Evolutionary conservation across 1,284 basidiomycete genomes (phyloP), one percentile per base, ranked within the genome.

Genomic region (Wallemia hederae): DNA sequence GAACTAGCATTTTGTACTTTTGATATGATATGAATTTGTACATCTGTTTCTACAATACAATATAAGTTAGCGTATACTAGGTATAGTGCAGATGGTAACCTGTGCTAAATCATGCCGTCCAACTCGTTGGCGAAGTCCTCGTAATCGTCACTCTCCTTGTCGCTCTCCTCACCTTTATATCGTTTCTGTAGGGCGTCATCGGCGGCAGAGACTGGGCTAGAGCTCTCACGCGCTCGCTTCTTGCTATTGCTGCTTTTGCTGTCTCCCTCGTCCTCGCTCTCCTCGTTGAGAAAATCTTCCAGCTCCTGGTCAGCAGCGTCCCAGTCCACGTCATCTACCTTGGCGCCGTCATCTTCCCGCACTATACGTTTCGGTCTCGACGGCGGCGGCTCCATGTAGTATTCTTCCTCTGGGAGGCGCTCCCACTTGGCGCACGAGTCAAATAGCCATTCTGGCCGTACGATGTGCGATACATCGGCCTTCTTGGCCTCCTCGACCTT

Each of bases 401-500:
- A 89, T 22, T 74, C 74, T 0, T 70, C 73, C 71, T 90, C 88
- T 64, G 81, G 78, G 67, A 81, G 80, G 62, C 78, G 77, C 59
- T 71, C 70, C 90, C 90, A 97, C 29, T 81, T 72, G 19, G 83
- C 81, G 60, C 91, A 75, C 14, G 82, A 85, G 67, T 90, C 83
- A 59, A 80, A 81, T 66, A 96, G 83, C 91, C 91, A 97, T 9
- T 78, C 74, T 1, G 85, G 73, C 79, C 83, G 85, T 5, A 98
- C 89, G 62, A 94, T 78, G 65, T 83, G 79, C 65, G 87, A 77
- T 15, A 77, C 77, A 7, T 80, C 77, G 24, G 79, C 77, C 65
- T 77, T 76, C 34, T 79, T 76, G 0, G 90, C 89, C 55, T 76
- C 73, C 66, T 88, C 81, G 1, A 92, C 88, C 72, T 98, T 97